Conservation (phyloP, 192 early-diverging fungal genomes). For the Paraglomus occultum region DNA sequence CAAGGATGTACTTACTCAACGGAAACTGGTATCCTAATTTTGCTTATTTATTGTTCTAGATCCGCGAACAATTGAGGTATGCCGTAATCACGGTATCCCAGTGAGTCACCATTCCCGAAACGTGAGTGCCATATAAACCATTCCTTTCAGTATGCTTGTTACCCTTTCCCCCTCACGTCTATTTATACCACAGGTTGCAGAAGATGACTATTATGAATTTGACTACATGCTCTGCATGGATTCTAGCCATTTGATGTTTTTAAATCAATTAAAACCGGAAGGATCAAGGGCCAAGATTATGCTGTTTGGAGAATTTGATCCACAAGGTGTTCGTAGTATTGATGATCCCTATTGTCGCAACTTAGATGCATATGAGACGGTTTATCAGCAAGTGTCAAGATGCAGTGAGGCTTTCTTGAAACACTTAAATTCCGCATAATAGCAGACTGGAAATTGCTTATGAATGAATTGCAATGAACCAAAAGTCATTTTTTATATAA, state of each 20-base stretch:
- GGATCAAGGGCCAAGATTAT: constrained; percentile 45
- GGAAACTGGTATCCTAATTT: neutral
- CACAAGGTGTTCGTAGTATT: constrained; percentile 68
- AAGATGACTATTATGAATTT: constrained; percentile 66
- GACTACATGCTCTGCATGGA: constrained; percentile 96
- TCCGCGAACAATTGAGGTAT: constrained; percentile 61
- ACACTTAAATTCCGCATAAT: constrained; percentile 44
- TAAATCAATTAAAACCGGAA: constrained; percentile 44
- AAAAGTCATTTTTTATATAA: too few species aligned
- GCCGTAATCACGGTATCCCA: constrained; percentile 66
- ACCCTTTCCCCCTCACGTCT: neutral
- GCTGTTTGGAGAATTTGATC: constrained; percentile 81
- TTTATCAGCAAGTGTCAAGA: constrained; percentile 72
- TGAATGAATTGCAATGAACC: too few species aligned
- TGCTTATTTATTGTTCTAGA: constrained; percentile 56
- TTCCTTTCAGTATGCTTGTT: too few species aligned
- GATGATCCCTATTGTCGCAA: constrained; percentile 69
- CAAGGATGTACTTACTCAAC: neutral
- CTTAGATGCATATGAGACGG: constrained; percentile 69
- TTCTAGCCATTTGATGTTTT: constrained; percentile 65
- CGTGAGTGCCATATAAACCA: too few species aligned
- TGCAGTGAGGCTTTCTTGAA: constrained; percentile 71
- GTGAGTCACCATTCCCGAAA: constrained; percentile 74
- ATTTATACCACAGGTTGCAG: constrained; percentile 32
- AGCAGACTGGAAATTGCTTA: too few species aligned